Percentiles rank a stretch among this genome's conserved stretches.
phyloP scores from a whole-genome alignment of 1,284 basidiomycete genomes.

The Takashimella tepidaria region DNA sequence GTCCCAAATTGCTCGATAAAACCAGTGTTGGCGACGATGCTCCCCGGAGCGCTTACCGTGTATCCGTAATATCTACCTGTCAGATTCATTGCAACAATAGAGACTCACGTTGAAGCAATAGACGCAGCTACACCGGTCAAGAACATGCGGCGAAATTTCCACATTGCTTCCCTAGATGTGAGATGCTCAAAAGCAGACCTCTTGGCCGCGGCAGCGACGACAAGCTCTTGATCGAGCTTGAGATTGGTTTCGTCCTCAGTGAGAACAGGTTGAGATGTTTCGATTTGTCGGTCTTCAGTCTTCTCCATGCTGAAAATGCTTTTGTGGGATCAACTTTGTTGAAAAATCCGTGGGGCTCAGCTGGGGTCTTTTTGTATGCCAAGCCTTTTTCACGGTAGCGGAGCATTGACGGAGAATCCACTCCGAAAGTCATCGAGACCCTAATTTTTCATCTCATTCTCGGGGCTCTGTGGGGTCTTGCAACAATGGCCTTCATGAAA shows the following conservation, averaged over 20 bases:
- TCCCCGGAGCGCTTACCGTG: constrained; percentile 8
- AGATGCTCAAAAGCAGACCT: background rate
- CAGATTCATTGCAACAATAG: background rate
- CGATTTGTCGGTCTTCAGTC: too few species aligned
- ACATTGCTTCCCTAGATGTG: background rate
- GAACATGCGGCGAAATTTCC: background rate
- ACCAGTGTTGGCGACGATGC: constrained; percentile 6
- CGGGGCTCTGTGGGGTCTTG: too few species aligned
- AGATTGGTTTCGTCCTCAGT: background rate
- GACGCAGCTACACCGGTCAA: background rate
- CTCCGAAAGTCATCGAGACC: too few species aligned
- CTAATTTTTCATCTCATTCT: too few species aligned
- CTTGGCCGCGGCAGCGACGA: background rate
- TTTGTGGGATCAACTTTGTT: too few species aligned
- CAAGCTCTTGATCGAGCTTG: background rate
- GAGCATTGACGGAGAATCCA: too few species aligned
- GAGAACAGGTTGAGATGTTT: too few species aligned
- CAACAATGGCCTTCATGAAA: too few species aligned
- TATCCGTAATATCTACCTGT: constrained; percentile 12
- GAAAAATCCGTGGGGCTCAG: too few species aligned
- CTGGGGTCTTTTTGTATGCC: too few species aligned
- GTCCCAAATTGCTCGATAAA: background rate
- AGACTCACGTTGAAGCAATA: background rate
- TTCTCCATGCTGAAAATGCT: too few species aligned
- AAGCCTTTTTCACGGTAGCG: too few species aligned